Base-by-base conservation (phyloP, 2,329 filamentous ascomycete genomes). In the Fusarium coffeatum region DNA sequence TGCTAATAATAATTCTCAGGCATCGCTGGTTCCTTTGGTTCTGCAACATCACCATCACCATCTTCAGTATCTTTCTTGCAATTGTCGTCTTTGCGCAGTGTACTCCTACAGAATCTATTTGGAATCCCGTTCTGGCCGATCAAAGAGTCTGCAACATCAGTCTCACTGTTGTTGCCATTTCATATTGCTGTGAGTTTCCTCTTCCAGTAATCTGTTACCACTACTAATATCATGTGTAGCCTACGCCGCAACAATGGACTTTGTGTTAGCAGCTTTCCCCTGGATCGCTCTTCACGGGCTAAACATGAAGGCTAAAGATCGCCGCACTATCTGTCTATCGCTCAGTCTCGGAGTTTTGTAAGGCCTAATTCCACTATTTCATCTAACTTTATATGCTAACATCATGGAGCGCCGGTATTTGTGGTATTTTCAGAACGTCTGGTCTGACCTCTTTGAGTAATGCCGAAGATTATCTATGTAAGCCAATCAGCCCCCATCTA, bases 301-400 rank as follows among this genome's bases (percentile, higher is more conserved):
- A 9, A 53, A 58, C 9, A 58, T 58, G 55, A 58, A 58, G 22
- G 18, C 32, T 15, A 58, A 58, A 13, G 55, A 58, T 6, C 46
- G 55, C 2, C 27, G 13, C 1, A 51, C 46, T 4, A 58, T 53
- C 6, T 58, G 46, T n/a, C 10, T 58, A 1, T 58, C 55, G 0
- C 55, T 58, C 3, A 58, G 55, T 4, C 37, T 58, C 4, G 55
- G 46, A 16, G 12, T 58, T 16, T 58, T 58, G 55, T 58, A 13
- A 32, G 55, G 16, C 3, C 6, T n/a, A 4, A 0, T 37, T 37
- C 10, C 18, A 3, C 34, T 4, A n/a, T n/a, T 18, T 12, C 1
- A 37, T n/a, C 34, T 7, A 0, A 37, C 5, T 13, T 30, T 6
- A 15, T 7, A 30, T 30, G 7, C 9, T 6, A 11, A 37, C 4